phyloP scores from a whole-genome alignment of 352 stramenopile genomes.

The Phytophthora pinifolia region DNA sequence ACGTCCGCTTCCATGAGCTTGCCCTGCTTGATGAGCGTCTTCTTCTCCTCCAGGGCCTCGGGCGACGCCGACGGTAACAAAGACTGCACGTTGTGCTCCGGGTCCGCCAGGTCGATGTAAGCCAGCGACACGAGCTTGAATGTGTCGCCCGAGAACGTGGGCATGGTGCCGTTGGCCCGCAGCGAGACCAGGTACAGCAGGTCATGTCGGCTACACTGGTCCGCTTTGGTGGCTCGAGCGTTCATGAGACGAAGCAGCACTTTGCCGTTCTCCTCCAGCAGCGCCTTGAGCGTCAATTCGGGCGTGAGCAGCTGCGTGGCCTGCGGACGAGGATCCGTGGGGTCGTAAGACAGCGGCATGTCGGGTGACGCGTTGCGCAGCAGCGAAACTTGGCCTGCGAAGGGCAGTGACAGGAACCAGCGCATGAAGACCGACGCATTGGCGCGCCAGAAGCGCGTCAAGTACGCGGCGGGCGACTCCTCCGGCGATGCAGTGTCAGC shows the following conservation, averaged over 20 bases:
- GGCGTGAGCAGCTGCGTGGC: conserved; percentile 72
- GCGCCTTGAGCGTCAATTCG: conserved; percentile 67
- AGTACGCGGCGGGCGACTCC: conserved; percentile 49
- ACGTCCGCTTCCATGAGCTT: conserved; percentile 84
- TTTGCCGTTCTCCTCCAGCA: conserved; percentile 83
- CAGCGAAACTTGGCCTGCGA: conserved; percentile 72
- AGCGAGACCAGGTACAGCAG: conserved; percentile 69
- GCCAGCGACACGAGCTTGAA: conserved; percentile 75
- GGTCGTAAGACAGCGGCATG: conserved; percentile 65
- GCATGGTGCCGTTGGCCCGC: conserved; percentile 65
- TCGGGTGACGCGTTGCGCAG: conserved; percentile 81
- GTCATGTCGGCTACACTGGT: conserved; percentile 79
- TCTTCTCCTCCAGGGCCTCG: conserved; percentile 58
- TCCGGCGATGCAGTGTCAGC: conserved; percentile 13
- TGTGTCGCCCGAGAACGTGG: conserved; percentile 82
- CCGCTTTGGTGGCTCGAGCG: conserved; percentile 58
- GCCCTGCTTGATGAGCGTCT: conserved; percentile 63
- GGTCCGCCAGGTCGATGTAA: conserved; percentile 75
- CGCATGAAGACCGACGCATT: conserved; percentile 83
- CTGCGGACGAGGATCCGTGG: conserved; percentile 39
- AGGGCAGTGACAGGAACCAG: conserved; percentile 80
- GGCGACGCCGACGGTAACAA: conserved; percentile 65
- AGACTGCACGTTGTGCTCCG: conserved; percentile 78
- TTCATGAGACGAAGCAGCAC: conserved; percentile 76
- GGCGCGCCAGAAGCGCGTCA: conserved; percentile 73